phyloP scores from a whole-genome alignment of 306 rosid species.

The Vicia faba region DNA sequence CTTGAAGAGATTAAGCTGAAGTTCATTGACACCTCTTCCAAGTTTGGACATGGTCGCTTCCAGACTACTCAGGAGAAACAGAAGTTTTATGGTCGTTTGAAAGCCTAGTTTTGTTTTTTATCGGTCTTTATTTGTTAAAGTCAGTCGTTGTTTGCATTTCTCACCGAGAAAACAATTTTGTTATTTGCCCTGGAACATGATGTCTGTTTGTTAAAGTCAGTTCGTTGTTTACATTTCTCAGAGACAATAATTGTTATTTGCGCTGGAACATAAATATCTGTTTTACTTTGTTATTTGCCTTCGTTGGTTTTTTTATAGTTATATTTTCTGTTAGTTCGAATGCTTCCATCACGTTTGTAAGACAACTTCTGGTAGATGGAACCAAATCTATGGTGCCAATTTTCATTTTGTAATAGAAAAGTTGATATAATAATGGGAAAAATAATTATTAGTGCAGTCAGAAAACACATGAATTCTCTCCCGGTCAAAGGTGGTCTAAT shows the following conservation, averaged over 20 bases:
- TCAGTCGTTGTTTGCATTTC: not conserved
- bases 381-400: no score
- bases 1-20: constrained; percentile 69
- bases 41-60: constrained; percentile 86
- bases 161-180: not conserved
- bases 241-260: not conserved
- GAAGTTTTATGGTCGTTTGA: constrained; percentile 66
- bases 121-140: not conserved
- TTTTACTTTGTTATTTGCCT: not conserved
- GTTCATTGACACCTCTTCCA: constrained; percentile 79
- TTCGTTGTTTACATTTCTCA: not conserved
- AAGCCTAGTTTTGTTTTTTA: constrained; percentile 40
- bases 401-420: no score
- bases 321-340: no score
- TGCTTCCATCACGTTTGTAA: no score
- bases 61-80: constrained; percentile 71
- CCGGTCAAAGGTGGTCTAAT: no score
- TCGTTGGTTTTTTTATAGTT: not conserved
- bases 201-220: not conserved
- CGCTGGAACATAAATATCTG: not conserved
- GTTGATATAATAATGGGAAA: no score
- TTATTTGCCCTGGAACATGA: not conserved
- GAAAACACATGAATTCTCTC: no score
- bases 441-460: no score
- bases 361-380: no score